Conservation (phyloP, 1,284 basidiomycete genomes). For the Apiotrichum laibachii region DNA sequence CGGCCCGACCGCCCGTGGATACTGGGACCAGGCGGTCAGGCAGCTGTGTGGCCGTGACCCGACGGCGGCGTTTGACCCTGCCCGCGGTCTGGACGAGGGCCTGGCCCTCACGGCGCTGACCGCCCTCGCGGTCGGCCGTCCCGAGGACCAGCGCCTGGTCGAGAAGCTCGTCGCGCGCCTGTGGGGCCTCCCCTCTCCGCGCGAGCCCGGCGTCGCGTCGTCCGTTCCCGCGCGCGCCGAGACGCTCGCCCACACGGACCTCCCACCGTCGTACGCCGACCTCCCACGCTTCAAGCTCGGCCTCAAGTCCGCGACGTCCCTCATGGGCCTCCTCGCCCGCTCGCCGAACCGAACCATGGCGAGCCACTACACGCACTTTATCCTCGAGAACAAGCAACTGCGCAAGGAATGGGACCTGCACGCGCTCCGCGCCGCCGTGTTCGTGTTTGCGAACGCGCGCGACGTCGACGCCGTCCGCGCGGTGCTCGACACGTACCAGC, state of each 20-base stretch:
- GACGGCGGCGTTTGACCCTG: neutral
- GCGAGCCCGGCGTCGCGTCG: slow-evolving; percentile 17
- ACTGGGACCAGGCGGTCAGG: slow-evolving; percentile 39
- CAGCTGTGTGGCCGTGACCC: slow-evolving; percentile 17
- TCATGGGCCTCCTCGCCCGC: slow-evolving; percentile 22
- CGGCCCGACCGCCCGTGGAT: slow-evolving; percentile 23
- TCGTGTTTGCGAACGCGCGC: slow-evolving; percentile 17
- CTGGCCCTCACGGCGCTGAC: slow-evolving; percentile 30
- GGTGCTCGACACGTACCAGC: slow-evolving; percentile 32
- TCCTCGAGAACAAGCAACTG: slow-evolving; percentile 20
- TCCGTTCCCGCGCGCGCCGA: neutral
- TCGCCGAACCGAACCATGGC: slow-evolving; percentile 14
- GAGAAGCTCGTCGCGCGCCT: slow-evolving; percentile 30
- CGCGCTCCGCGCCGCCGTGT: slow-evolving; percentile 13
- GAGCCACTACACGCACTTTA: slow-evolving; percentile 22
- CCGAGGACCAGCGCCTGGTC: slow-evolving; percentile 34
- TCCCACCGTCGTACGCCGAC: slow-evolving; percentile 1
- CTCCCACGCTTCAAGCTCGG: slow-evolving; percentile 21
- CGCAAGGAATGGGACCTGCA: slow-evolving; percentile 16
- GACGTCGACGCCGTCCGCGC: slow-evolving; percentile 21
- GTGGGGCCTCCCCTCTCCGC: slow-evolving; percentile 31
- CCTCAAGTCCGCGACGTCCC: slow-evolving; percentile 23
- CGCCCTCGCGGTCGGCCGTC: slow-evolving; percentile 28
- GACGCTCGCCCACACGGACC: neutral
- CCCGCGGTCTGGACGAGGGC: slow-evolving; percentile 30